These are phyloP conservation scores for Colletotrichum euphorbiae DNA, from an alignment of 2,329 filamentous ascomycete species.

Conservation along the genomic window DNA sequence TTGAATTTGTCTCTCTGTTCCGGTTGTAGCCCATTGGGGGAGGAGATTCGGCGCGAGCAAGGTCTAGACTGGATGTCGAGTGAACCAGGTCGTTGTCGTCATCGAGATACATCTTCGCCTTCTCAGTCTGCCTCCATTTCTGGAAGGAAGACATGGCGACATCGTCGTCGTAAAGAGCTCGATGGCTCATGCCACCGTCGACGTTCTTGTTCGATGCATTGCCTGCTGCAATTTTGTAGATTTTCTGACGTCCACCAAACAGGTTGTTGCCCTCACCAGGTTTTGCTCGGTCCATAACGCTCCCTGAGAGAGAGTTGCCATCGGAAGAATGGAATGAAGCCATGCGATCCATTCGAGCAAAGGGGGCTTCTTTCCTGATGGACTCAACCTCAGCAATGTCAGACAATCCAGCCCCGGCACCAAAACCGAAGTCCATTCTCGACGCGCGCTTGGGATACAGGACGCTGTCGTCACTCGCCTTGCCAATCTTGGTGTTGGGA, in stretches of 20 bases:
- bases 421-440: slow-evolving; percentile 74
- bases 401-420: slow-evolving; percentile 64
- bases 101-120: slow-evolving; percentile 62
- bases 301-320: slow-evolving; percentile 70
- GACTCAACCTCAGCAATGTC: slow-evolving; percentile 95
- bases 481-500: slow-evolving; percentile 87
- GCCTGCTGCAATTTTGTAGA: slow-evolving; percentile 82
- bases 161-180: slow-evolving; percentile 87
- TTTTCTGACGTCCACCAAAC: slow-evolving; percentile 95
- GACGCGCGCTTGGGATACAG: slow-evolving; percentile 85
- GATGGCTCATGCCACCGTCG: slow-evolving; percentile 66
- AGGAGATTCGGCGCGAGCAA: slow-evolving; percentile 63
- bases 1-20: slow-evolving; percentile 89
- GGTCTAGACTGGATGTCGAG: slow-evolving; percentile 42
- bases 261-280: slow-evolving; percentile 91
- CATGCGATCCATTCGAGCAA: slow-evolving; percentile 70
- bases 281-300: slow-evolving; percentile 86
- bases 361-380: slow-evolving; percentile 70
- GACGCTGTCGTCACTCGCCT: slow-evolving; percentile 95
- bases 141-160: slow-evolving; percentile 87
- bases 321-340: slow-evolving; percentile 77
- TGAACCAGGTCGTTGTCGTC: slow-evolving; percentile 55
- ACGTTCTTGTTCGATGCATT: slow-evolving; percentile 55
- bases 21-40: slow-evolving; percentile 73
- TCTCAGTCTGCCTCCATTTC: slow-evolving; percentile 72